Base-by-base conservation (phyloP, 2,329 filamentous ascomycete genomes). In the Purpureocillium lavendulum region DNA sequence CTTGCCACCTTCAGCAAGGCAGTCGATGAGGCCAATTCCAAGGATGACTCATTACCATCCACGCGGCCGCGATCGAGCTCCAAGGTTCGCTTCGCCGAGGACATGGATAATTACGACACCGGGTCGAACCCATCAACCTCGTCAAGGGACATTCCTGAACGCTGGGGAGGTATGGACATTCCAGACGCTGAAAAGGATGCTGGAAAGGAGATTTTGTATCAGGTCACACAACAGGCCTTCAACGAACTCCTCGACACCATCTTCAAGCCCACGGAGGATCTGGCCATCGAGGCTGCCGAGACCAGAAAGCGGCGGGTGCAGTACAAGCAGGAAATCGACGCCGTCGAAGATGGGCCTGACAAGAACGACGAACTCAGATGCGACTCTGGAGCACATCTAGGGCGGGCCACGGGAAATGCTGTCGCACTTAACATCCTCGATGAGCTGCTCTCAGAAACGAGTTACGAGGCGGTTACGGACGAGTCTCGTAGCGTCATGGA, bases 231-330 rank as follows among this genome's bases (percentile, higher is more conserved):
- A 59, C 84, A 95, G 59, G 61, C 87, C 1, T 87, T 95, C 64
- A 96, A 97, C 54, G 88, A 97, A 61, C 69, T 97, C 2, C 75
- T 98, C 1, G 87, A 97, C 54, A 74, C 80, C 1, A 70, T 98
- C 0, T 98, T 98, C 66, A 83, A 83, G 49, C 70, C 74, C 4
- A 82, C 83, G 47, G 90, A 97, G 59, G 81, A 89, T 46, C 59
- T 86, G 14, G 81, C 87, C 2, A 64, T 92, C 43, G 72, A 78
- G 40, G 81, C 80, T 10, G 73, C 76, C 8, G 69, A 73, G 36
- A 86, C 82, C 0, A 76, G 73, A 45, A 64, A 66, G 10, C 68
- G 77, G 40, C 77, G 87, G 30, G 69, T 79, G 39, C 71, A 67
- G 45, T 78, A 69, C 54, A 67, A 67, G 31, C 61, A 64, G 40